These are phyloP conservation scores for Silene uniflora DNA, from an alignment of 148 eudicot species.

Conservation along the genomic window DNA sequence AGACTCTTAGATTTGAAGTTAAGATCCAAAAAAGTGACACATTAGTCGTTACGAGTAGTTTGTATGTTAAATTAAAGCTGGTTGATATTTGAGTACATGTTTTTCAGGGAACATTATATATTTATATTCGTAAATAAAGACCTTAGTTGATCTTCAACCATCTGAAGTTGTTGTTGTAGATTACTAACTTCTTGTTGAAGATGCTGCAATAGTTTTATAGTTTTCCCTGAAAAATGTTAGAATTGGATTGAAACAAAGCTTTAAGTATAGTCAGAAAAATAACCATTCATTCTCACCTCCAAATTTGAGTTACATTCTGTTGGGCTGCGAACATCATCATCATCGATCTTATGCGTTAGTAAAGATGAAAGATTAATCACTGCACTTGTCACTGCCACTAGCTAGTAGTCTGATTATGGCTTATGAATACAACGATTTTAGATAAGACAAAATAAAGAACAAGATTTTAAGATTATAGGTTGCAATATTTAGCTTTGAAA, in stretches of 20 bases:
- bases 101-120: too few relatives aligned
- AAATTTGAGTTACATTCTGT: constrained; percentile 27
- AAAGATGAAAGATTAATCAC: background rate
- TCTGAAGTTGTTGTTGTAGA: constrained; percentile 56
- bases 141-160: constrained; percentile 62
- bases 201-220: constrained; percentile 30
- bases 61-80: too few relatives aligned
- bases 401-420: too few relatives aligned
- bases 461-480: too few relatives aligned
- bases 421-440: too few relatives aligned
- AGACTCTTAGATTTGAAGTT: too few relatives aligned
- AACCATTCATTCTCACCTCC: constrained; percentile 28
- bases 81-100: too few relatives aligned
- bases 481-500: too few relatives aligned
- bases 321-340: constrained; percentile 27
- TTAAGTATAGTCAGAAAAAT: background rate
- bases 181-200: constrained; percentile 49
- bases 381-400: background rate
- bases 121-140: background rate
- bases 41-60: too few relatives aligned
- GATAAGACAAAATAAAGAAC: too few relatives aligned
- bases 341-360: background rate
- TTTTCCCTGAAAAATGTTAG: background rate
- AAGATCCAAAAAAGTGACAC: too few relatives aligned
- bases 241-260: too few relatives aligned